Evolutionary conservation across 768 basidiomycete species (phyloP).

Genomic region (Tricholoma hemisulphureum): DNA sequence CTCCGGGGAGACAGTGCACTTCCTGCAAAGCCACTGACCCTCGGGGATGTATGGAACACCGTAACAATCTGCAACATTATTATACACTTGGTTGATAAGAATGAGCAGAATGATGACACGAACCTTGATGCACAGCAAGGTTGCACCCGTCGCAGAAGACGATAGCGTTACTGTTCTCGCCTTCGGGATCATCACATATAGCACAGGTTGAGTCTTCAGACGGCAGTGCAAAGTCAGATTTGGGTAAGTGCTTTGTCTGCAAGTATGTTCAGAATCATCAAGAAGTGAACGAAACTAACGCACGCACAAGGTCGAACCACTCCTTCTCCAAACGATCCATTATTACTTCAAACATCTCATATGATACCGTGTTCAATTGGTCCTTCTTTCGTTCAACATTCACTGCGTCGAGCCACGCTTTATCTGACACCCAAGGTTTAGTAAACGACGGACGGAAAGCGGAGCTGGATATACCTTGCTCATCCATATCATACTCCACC

Average conservation of each 20-base stretch:
- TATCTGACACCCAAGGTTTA: conserved; percentile 50
- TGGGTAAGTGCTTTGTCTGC: conserved; percentile 91
- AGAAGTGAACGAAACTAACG: conserved; percentile 20
- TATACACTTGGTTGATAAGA: not conserved
- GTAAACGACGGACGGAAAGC: not conserved
- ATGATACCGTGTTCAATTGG: conserved; percentile 65
- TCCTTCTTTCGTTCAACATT: conserved; percentile 82
- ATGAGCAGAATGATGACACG: conserved; percentile 13
- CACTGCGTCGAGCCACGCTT: conserved; percentile 88
- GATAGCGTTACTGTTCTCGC: conserved; percentile 98
- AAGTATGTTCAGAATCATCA: not conserved
- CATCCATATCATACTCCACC: conserved; percentile 99
- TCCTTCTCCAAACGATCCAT: conserved; percentile 99
- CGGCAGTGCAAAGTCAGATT: conserved; percentile 81
- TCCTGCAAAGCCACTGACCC: conserved; percentile 98
- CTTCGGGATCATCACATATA: conserved; percentile 97
- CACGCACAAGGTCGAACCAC: conserved; percentile 89
- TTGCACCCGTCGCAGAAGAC: conserved; percentile 99
- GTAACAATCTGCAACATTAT: conserved; percentile 74
- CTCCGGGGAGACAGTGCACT: conserved; percentile 97
- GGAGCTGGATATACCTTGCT: conserved; percentile 64
- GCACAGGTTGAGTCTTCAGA: conserved; percentile 96
- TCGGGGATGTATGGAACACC: conserved; percentile 99
- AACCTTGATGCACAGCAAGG: conserved; percentile 98
- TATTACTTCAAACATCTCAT: conserved; percentile 91